These are phyloP conservation scores for Allium fistulosum DNA, from an alignment of 106 monocot species.

Conservation along the genomic window DNA sequence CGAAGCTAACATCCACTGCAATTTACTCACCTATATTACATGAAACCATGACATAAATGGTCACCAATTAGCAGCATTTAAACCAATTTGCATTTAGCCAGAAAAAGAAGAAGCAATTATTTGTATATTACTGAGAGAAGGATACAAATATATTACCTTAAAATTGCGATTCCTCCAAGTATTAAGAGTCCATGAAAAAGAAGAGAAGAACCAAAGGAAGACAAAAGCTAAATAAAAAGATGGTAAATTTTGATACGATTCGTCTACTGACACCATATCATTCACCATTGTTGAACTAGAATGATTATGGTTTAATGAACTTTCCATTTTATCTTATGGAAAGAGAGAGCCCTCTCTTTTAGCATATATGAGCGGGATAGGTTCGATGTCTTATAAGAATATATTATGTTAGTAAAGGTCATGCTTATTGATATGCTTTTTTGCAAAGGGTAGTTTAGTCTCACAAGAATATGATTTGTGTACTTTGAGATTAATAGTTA, in stretches of 20 bases:
- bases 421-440: neutral
- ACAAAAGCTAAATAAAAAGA: constrained; percentile 54
- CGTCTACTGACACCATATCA: constrained; percentile 21
- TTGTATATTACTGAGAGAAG: neutral
- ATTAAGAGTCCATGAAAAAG: constrained; percentile 53
- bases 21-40: constrained; percentile 47
- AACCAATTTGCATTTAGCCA: neutral
- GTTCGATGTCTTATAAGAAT: constrained; percentile 4
- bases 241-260: constrained; percentile 50
- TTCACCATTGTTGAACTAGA: constrained; percentile 1
- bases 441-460: too few relatives aligned
- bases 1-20: constrained; percentile 62
- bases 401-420: neutral
- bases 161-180: constrained; percentile 59
- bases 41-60: too few relatives aligned
- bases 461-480: neutral
- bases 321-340: too few relatives aligned
- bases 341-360: too few relatives aligned
- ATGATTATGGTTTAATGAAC: too few relatives aligned
- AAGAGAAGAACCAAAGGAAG: constrained; percentile 47
- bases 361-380: too few relatives aligned
- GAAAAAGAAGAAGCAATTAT: neutral
- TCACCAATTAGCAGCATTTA: too few relatives aligned
- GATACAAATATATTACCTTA: constrained; percentile 29
- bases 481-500: neutral